Evolutionary conservation across 129 eudicot species (phyloP), one percentile per base, ranked within the genome.

Genomic region (Silybum marianum): DNA sequence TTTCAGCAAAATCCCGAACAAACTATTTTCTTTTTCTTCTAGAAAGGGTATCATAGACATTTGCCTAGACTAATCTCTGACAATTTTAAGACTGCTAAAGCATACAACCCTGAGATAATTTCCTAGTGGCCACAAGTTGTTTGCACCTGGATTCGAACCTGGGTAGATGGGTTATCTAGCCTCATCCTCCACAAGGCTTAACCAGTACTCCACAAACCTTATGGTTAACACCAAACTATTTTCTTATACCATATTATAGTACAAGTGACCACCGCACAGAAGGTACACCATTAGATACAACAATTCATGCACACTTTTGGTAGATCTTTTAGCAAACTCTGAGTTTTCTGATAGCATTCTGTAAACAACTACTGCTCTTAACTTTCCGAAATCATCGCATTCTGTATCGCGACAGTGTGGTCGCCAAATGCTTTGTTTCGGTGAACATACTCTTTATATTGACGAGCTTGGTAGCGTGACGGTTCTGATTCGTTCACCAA

Each of bases 401-500:
- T 9, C 25, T 42, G 38, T 44, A 78, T 40, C 5, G 73, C 23
- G 12, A 21, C 67, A 0, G 81, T 78, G 74, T 78, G 30, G 30
- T 78, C 75, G n/a, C 89, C 90, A 81, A 86, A 90, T 21, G 86
- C 90, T 19, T 84, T 67, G 74, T 69, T 24, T 69, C 36, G 70
- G 19, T 76, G 24, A 44, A 90, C 78, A 72, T 82, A 92, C 1
- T 92, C 92, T 67, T 85, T 82, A 66, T 80, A 88, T 34, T 68
- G 22, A 11, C 25, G 11, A 2, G 90, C 46, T 44, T 80, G 77
- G 71, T 80, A 90, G 10, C 70, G 71, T 1, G 92, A 84, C 7
- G 92, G 94, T 81, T 90, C 87, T 3, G 36, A 23, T 60, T 87
- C 86, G 36, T 78, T 71, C 14, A 90, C 84, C 85, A 92, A 73